phyloP scores from a whole-genome alignment of 2,329 filamentous ascomycete genomes.

The Dothidotthia symphoricarpi region DNA sequence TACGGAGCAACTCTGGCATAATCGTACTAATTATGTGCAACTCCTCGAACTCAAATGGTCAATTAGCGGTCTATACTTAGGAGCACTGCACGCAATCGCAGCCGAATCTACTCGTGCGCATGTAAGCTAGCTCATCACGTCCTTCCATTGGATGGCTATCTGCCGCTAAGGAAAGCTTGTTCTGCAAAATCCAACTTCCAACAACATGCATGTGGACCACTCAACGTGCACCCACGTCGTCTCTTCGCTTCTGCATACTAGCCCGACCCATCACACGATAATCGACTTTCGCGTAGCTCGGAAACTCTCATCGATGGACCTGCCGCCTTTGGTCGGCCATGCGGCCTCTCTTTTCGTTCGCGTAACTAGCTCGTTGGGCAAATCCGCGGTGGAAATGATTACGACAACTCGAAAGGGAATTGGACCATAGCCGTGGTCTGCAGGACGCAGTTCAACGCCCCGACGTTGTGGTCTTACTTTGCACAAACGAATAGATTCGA shows the following conservation, averaged over 20 bases:
- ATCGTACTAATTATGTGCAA: conserved; percentile 34
- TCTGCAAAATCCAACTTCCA: conserved; percentile 35
- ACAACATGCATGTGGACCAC: conserved; percentile 28
- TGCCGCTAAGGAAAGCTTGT: conserved; percentile 38
- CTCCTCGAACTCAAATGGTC: conserved; percentile 15
- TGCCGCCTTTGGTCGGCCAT: conserved; percentile 32
- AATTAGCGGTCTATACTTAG: conserved; percentile 39
- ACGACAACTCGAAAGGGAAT: conserved; percentile 26
- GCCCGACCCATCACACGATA: conserved; percentile 30
- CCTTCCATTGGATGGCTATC: conserved; percentile 26
- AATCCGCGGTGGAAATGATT: conserved; percentile 36
- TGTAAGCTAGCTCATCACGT: conserved; percentile 21
- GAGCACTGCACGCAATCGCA: conserved; percentile 19
- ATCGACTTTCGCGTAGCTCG: conserved; percentile 22
- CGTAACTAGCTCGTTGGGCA: conserved; percentile 22
- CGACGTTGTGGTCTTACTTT: conserved; percentile 20
- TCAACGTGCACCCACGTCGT: conserved; percentile 27
- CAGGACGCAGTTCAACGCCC: conserved; percentile 14
- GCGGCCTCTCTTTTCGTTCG: conserved; percentile 24
- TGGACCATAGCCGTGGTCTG: conserved; percentile 20
- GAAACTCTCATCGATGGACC: conserved; percentile 30
- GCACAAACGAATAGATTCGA: conserved; percentile 24
- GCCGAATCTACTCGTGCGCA: conserved; percentile 19
- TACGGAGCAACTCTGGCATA: conserved; percentile 6
- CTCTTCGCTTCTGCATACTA: conserved; percentile 33